Evolutionary conservation across 2,329 filamentous ascomycete genomes (phyloP).

Genomic region (Peltaster fructicola): DNA sequence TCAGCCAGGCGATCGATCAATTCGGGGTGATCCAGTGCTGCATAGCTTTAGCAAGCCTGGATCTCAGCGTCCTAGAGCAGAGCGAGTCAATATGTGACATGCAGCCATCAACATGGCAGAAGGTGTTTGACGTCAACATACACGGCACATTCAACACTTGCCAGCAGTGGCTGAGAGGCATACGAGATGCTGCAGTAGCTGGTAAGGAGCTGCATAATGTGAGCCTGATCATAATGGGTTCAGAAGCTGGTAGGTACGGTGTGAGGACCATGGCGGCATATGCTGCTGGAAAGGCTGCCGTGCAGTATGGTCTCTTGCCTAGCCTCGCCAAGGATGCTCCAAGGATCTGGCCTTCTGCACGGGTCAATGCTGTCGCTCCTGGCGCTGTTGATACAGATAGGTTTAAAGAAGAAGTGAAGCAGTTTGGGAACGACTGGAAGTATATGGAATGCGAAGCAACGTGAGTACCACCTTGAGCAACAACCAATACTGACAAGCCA

Average conservation of each 20-base stretch:
- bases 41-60: conserved; percentile 27
- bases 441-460: conserved; percentile 29
- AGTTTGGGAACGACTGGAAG: conserved; percentile 21
- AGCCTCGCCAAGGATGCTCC: conserved; percentile 25
- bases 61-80: conserved; percentile 25
- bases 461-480: no score
- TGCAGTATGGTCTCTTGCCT: conserved; percentile 26
- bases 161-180: conserved; percentile 24
- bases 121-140: conserved; percentile 27
- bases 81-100: conserved; percentile 24
- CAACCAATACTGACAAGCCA: no score
- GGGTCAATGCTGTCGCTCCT: conserved; percentile 31
- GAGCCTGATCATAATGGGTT: conserved; percentile 27
- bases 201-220: conserved; percentile 20
- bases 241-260: conserved; percentile 28
- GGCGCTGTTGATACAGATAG: conserved; percentile 28
- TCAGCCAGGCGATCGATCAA: conserved; percentile 16
- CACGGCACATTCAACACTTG: conserved; percentile 27
- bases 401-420: conserved; percentile 24
- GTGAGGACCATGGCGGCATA: conserved; percentile 28
- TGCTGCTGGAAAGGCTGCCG: conserved; percentile 27
- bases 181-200: no score
- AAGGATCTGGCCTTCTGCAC: conserved; percentile 19
- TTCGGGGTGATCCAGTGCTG: conserved; percentile 24
- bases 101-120: conserved; percentile 22